Percentiles rank a stretch among this genome's conserved stretches.
phyloP scores from a whole-genome alignment of 805 yeast species.

The Cyberlindnera mrakii region DNA sequence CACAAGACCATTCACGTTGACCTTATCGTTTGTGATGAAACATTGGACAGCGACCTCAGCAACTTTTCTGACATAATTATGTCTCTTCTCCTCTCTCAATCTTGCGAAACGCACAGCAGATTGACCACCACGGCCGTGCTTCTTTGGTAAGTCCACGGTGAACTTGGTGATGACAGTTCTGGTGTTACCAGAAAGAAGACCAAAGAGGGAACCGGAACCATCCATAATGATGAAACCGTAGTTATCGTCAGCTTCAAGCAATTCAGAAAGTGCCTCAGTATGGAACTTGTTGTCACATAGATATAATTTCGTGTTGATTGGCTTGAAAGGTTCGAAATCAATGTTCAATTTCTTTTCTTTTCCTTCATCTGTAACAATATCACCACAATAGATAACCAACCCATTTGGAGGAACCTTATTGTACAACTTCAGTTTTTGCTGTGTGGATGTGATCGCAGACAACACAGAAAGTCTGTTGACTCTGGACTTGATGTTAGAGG shows the following conservation, averaged over 20 bases:
- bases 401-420: constrained; percentile 91
- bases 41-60: constrained; percentile 98
- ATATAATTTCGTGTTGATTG: constrained; percentile 94
- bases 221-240: constrained; percentile 99
- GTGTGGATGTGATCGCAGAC: constrained; percentile 97
- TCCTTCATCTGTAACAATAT: constrained; percentile 93
- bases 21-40: constrained; percentile 92
- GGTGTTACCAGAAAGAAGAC: constrained; percentile 92
- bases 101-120: constrained; percentile 99
- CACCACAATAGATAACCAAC: constrained; percentile 96
- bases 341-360: constrained; percentile 94
- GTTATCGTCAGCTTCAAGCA: constrained; percentile 90
- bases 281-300: constrained; percentile 98
- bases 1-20: constrained; percentile 88
- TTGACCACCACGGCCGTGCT: constrained; percentile 99
- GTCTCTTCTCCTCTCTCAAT: constrained; percentile 98
- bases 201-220: constrained; percentile 97
- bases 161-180: constrained; percentile 95
- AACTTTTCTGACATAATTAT: constrained; percentile 95
- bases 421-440: constrained; percentile 89
- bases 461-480: constrained; percentile 93
- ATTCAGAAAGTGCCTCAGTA: constrained; percentile 92
- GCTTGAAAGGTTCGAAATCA: constrained; percentile 98
- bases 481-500: constrained; percentile 95
- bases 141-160: constrained; percentile 95